Percentiles rank a stretch among this genome's conserved stretches.
These are phyloP conservation scores for Hortiboletus campestris DNA, from an alignment of 768 basidiomycete species.

Conservation along the genomic window DNA sequence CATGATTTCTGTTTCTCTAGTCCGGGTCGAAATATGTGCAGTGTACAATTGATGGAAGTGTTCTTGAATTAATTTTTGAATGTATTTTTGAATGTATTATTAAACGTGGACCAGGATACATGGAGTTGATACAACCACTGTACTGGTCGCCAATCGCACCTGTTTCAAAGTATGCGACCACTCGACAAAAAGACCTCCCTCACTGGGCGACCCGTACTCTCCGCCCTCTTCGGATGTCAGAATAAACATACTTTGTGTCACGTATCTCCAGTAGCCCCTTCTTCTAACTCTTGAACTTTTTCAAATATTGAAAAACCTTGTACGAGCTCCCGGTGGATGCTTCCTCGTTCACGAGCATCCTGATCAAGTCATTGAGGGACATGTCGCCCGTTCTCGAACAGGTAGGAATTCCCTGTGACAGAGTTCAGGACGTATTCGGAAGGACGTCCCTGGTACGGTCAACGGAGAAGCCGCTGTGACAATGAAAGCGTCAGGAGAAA, in stretches of 20 bases:
- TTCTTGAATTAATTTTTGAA: conserved; percentile 2
- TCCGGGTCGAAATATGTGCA: background rate
- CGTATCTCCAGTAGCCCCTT: conserved; percentile 37
- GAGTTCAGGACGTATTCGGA: conserved; percentile 17
- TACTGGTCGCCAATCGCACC: too few species aligned
- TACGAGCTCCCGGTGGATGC: conserved; percentile 33
- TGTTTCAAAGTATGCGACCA: background rate
- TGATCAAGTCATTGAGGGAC: conserved; percentile 43
- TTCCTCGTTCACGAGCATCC: conserved; percentile 44
- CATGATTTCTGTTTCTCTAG: conserved; percentile 6
- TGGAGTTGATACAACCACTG: background rate
- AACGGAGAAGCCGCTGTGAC: conserved; percentile 22
- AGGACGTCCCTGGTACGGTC: conserved; percentile 21
- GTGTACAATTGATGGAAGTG: conserved; percentile 10
- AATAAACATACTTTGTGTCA: background rate
- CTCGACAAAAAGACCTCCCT: conserved; percentile 29
- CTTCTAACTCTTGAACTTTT: conserved; percentile 44
- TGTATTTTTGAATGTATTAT: conserved; percentile 8
- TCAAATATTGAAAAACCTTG: conserved; percentile 34
- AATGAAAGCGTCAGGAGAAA: background rate
- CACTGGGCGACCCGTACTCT: background rate
- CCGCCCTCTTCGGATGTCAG: background rate
- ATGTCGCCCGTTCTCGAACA: conserved; percentile 42
- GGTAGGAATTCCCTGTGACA: conserved; percentile 46
- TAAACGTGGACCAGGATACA: background rate